These are phyloP conservation scores for Cladophialophora carrionii DNA, from an alignment of 2,329 filamentous ascomycete genomes.

Conservation along the genomic window DNA sequence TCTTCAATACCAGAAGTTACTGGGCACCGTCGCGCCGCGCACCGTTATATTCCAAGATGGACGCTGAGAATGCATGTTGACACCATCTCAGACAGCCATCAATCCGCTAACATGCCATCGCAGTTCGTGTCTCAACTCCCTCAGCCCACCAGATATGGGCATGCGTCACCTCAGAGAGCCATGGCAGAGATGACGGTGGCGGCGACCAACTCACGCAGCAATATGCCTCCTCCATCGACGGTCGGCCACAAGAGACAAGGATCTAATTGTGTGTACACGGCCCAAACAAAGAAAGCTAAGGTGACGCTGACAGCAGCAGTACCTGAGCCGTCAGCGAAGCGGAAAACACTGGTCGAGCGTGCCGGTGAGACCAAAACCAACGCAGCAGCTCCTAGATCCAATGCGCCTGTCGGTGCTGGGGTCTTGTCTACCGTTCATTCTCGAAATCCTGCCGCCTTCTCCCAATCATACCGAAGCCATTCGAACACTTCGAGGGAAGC, in stretches of 20 bases:
- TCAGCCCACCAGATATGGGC: slow-evolving; percentile 42
- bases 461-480: slow-evolving; percentile 49
- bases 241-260: slow-evolving; percentile 57
- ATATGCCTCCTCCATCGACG: slow-evolving; percentile 50
- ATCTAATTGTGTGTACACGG: slow-evolving; percentile 48
- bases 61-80: slow-evolving; percentile 35
- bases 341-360: slow-evolving; percentile 61
- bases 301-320: slow-evolving; percentile 51
- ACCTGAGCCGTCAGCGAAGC: slow-evolving; percentile 61
- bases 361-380: slow-evolving; percentile 56
- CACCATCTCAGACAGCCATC: background rate
- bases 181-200: slow-evolving; percentile 58
- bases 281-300: slow-evolving; percentile 44
- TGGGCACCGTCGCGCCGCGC: background rate
- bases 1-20: slow-evolving; percentile 3
- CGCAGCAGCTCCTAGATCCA: slow-evolving; percentile 48
- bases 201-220: slow-evolving; percentile 57
- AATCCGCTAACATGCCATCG: slow-evolving; percentile 21
- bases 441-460: slow-evolving; percentile 44
- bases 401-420: slow-evolving; percentile 46
- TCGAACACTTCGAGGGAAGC: slow-evolving; percentile 49
- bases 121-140: slow-evolving; percentile 44
- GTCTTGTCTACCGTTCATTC: slow-evolving; percentile 54
- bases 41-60: slow-evolving; percentile 19
- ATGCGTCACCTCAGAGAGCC: slow-evolving; percentile 39